Conservation (phyloP, 495 filamentous ascomycete species). For the Penicillium malachiteum region DNA sequence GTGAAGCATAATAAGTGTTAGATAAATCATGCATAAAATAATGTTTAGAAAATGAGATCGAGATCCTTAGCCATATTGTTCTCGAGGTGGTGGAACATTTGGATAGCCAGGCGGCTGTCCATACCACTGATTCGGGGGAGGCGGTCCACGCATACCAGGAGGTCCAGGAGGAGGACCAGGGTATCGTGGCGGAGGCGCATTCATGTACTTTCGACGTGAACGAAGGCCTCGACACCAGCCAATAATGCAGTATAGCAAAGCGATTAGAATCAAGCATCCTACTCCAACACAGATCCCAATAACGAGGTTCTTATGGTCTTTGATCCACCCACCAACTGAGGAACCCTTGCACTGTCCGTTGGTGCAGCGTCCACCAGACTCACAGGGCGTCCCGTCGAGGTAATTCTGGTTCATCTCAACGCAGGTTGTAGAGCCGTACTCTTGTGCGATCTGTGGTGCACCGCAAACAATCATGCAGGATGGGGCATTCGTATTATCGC, state of each 20-base stretch:
- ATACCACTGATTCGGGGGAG: slow-evolving; percentile 30
- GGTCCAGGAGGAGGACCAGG: slow-evolving; percentile 24
- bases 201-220: slow-evolving; percentile 25
- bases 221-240: slow-evolving; percentile 46
- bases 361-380: slow-evolving; percentile 72
- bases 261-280: slow-evolving; percentile 64
- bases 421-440: slow-evolving; percentile 22
- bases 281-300: slow-evolving; percentile 70
- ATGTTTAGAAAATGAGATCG: background rate
- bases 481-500: slow-evolving; percentile 51
- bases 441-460: slow-evolving; percentile 63
- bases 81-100: slow-evolving; percentile 28
- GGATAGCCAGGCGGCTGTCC: slow-evolving; percentile 28
- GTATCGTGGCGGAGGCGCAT: slow-evolving; percentile 21
- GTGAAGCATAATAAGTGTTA: background rate
- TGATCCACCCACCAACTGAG: slow-evolving; percentile 63
- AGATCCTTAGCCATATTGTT: slow-evolving; percentile 14
- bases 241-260: slow-evolving; percentile 58
- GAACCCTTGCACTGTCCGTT: slow-evolving; percentile 73
- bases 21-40: background rate
- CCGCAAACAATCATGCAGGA: slow-evolving; percentile 77
- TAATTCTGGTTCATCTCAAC: slow-evolving; percentile 88
- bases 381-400: slow-evolving; percentile 87
- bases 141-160: slow-evolving; percentile 10
- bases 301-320: slow-evolving; percentile 68